Conservation (phyloP, 371 early-diverging fungal species). For the Lichtheimia hyalospora region DNA sequence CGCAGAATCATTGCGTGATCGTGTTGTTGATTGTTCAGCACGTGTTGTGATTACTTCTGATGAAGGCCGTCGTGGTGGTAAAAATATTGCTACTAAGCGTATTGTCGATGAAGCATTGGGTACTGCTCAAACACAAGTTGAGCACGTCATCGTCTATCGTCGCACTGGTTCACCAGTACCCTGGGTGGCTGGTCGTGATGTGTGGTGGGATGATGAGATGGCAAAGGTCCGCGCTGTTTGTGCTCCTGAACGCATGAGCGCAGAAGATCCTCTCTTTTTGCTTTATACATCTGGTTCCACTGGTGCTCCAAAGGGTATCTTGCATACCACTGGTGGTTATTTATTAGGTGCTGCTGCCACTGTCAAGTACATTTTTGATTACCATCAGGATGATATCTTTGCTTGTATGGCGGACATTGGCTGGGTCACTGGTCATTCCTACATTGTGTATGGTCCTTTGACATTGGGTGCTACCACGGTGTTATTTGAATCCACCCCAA, state of each 20-base stretch:
- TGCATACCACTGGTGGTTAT: constrained; percentile 96
- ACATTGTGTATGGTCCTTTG: constrained; percentile 96
- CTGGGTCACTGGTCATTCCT: constrained; percentile 87
- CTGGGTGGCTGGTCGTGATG: constrained; percentile 75
- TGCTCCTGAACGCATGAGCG: constrained; percentile 77
- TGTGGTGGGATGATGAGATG: constrained; percentile 89
- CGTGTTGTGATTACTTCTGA: constrained; percentile 84
- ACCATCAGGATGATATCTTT: constrained; percentile 81
- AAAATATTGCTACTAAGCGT: constrained; percentile 86
- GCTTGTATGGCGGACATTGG: constrained; percentile 82
- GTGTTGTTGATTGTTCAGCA: constrained; percentile 78
- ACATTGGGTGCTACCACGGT: constrained; percentile 89
- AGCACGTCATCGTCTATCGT: constrained; percentile 86
- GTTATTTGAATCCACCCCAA: constrained; percentile 90
- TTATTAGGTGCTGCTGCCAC: constrained; percentile 90
- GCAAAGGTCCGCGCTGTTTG: constrained; percentile 74
- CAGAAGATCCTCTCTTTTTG: constrained; percentile 96
- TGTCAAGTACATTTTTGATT: constrained; percentile 91
- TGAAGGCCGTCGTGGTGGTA: constrained; percentile 89
- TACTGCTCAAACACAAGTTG: constrained; percentile 63
- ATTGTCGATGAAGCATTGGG: constrained; percentile 89
- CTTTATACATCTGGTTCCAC: constrained; percentile 97
- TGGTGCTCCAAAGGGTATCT: constrained; percentile 96
- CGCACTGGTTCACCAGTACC: constrained; percentile 77
- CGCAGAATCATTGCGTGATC: constrained; percentile 82